Conservation (phyloP, 73 alveolate species). For the Chromera velia region DNA sequence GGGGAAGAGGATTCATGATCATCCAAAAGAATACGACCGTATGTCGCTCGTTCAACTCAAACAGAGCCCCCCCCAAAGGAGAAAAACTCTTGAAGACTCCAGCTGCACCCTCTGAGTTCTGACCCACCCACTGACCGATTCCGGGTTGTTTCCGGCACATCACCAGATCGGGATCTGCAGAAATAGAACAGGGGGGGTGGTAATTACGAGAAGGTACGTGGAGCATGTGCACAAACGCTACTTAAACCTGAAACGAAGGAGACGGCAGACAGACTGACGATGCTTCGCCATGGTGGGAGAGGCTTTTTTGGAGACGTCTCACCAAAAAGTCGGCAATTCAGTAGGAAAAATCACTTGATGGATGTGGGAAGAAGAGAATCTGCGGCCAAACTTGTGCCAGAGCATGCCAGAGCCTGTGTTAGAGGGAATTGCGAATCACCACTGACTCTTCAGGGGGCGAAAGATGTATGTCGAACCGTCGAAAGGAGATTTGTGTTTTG, state of each 20-base stretch:
- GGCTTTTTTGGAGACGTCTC: no score
- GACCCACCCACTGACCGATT: conserved; percentile 45
- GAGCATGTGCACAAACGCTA: no score
- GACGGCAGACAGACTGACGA: background rate
- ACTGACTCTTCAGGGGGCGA: no score
- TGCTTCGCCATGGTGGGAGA: conserved; percentile 32
- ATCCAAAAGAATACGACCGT: background rate
- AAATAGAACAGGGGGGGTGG: background rate
- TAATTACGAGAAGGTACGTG: background rate
- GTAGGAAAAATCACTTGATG: no score
- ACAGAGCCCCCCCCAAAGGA: background rate
- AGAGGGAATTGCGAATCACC: no score
- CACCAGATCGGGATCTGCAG: conserved; percentile 80
- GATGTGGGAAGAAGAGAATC: no score
- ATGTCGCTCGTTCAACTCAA: background rate
- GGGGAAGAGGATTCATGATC: background rate
- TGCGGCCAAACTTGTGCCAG: no score
- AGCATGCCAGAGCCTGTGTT: no score
- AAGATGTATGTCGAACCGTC: no score
- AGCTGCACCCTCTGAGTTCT: background rate
- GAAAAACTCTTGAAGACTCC: background rate
- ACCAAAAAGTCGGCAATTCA: no score
- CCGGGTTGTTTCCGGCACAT: conserved; percentile 98
- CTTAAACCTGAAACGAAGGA: no score
- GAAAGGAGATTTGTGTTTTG: no score